Evolutionary conservation across 1,139 yeast genomes (phyloP).

Genomic region (Groenewaldozyma auringiensis): DNA sequence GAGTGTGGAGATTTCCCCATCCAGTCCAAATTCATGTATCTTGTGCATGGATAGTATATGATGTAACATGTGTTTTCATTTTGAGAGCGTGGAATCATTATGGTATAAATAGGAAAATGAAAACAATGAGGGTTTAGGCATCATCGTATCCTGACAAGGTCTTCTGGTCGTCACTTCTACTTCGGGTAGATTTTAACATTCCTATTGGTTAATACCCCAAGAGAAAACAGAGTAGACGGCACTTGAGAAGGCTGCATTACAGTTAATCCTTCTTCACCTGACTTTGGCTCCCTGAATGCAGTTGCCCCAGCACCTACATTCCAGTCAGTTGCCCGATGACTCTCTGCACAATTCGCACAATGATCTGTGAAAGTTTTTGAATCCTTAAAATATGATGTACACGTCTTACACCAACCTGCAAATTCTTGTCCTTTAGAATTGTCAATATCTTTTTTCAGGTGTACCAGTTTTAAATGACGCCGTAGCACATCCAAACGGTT

Average conservation of each 20-base stretch:
- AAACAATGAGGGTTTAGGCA: too few species aligned
- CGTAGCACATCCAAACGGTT: constrained; percentile 63
- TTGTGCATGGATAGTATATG: too few species aligned
- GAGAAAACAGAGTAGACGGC: neutral
- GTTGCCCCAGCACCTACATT: constrained; percentile 25
- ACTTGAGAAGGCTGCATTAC: constrained; percentile 7
- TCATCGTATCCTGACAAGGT: too few species aligned
- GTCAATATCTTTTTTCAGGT: constrained; percentile 41
- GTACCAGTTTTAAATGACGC: constrained; percentile 60
- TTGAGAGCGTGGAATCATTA: too few species aligned
- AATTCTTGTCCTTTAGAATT: constrained; percentile 32
- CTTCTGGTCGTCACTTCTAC: too few species aligned
- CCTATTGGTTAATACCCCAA: neutral
- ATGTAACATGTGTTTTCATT: too few species aligned
- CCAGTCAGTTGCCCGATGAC: constrained; percentile 30
- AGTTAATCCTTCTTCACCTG: constrained; percentile 14
- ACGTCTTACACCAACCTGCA: constrained; percentile 58
- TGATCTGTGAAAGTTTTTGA: constrained; percentile 59
- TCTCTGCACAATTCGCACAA: constrained; percentile 53
- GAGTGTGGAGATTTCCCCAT: too few species aligned
- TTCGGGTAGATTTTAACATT: too few species aligned
- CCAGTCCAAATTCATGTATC: too few species aligned
- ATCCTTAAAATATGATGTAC: constrained; percentile 50
- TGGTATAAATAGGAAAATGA: too few species aligned
- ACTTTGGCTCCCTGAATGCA: constrained; percentile 8